Evolutionary conservation across 73 alveolate species (phyloP).

Genomic region (Symbiodinium natans): DNA sequence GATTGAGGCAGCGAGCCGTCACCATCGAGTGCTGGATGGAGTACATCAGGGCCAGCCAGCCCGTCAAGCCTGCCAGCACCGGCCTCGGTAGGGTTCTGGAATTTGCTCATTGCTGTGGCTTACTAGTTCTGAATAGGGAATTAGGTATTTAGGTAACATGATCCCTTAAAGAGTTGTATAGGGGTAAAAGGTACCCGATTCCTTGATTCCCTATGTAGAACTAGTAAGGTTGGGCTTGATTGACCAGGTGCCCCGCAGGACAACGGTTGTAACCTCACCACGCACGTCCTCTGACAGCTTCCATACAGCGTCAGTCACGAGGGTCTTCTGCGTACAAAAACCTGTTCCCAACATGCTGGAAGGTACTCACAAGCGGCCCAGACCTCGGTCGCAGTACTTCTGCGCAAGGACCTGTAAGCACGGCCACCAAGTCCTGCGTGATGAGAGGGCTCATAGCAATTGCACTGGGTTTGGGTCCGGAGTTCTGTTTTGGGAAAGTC

Average conservation of each 20-base stretch:
- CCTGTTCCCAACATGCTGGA: too few species aligned
- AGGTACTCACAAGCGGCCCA: neutral
- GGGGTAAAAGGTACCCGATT: neutral
- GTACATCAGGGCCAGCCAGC: conserved; percentile 80
- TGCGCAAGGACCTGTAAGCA: conserved; percentile 17
- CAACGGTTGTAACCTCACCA: conserved; percentile 57
- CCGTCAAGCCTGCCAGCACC: conserved; percentile 68
- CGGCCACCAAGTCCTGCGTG: conserved; percentile 30
- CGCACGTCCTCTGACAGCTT: conserved; percentile 39
- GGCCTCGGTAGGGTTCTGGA: conserved; percentile 27
- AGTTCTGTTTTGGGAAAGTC: too few species aligned
- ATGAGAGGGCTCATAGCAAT: neutral
- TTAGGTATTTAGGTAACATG: too few species aligned
- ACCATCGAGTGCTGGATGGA: conserved; percentile 73
- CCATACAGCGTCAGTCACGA: too few species aligned
- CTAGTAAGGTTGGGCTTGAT: too few species aligned
- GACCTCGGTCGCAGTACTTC: conserved; percentile 50
- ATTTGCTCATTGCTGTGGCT: neutral
- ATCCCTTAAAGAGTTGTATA: too few species aligned
- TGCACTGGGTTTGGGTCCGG: neutral
- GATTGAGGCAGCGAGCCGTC: neutral
- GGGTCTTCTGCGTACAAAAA: too few species aligned
- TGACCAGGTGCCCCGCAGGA: neutral
- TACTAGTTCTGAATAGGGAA: too few species aligned
- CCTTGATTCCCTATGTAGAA: too few species aligned